Conservation (phyloP, 331 rosid species). For the Arachis monticola region DNA sequence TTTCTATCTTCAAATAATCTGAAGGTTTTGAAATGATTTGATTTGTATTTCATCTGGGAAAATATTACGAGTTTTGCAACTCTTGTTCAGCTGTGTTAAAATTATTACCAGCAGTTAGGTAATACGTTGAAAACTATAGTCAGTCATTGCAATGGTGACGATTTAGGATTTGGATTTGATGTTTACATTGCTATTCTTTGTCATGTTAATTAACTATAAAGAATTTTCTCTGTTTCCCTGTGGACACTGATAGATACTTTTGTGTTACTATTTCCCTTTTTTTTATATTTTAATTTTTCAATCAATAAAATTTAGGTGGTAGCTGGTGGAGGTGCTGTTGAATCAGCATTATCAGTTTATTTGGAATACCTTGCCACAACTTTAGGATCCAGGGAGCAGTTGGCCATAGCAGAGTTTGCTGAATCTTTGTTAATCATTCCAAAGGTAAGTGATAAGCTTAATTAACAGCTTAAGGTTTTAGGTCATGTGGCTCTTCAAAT, state of each 20-base stretch:
- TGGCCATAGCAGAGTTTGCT: constrained; percentile 99
- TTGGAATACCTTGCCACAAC: constrained; percentile 96
- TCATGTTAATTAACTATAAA: background rate
- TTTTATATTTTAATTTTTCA: background rate
- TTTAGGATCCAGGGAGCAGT: constrained; percentile 95
- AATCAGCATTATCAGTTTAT: constrained; percentile 92
- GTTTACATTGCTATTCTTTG: background rate
- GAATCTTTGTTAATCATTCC: constrained; percentile 91
- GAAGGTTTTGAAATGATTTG: background rate
- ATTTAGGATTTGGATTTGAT: constrained; percentile 27
- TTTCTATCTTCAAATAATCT: background rate
- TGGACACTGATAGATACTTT: background rate
- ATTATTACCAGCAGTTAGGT: background rate
- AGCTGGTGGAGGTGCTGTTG: constrained; percentile 99
- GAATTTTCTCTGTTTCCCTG: background rate
- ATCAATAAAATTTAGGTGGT: constrained; percentile 68
- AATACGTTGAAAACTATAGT: background rate
- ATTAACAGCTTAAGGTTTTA: background rate
- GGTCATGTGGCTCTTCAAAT: background rate
- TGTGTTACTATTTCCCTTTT: constrained; percentile 1
- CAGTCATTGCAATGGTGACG: background rate
- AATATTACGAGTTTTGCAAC: background rate
- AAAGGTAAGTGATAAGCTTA: constrained; percentile 55
- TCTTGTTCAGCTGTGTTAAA: background rate
- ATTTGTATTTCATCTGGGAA: background rate